A percentile compares a stretch with the other conserved stretches of the same genome.
These are phyloP conservation scores for Aspergillus affinis DNA, from an alignment of 495 filamentous ascomycete genomes.

Conservation along the genomic window DNA sequence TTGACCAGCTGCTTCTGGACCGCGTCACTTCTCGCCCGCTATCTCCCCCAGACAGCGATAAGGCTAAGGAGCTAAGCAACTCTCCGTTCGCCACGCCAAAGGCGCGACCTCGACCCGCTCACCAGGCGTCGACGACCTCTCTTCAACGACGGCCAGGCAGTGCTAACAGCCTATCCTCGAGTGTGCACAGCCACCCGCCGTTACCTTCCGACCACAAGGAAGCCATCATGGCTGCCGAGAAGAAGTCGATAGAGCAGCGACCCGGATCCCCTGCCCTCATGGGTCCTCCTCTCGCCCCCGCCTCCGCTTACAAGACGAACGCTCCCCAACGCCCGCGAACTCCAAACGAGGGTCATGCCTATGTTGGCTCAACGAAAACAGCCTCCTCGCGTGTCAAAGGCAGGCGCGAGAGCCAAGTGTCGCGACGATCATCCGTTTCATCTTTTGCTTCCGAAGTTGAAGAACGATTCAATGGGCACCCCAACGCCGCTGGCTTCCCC, in stretches of 20 bases:
- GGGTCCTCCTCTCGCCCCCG: slow-evolving; percentile 83
- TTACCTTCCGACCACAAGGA: slow-evolving; percentile 80
- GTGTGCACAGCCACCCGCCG: slow-evolving; percentile 59
- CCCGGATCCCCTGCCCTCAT: slow-evolving; percentile 56
- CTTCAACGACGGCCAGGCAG: slow-evolving; percentile 63
- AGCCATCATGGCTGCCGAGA: slow-evolving; percentile 75
- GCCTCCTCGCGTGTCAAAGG: slow-evolving; percentile 43
- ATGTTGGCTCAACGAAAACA: slow-evolving; percentile 56
- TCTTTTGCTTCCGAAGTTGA: slow-evolving; percentile 95
- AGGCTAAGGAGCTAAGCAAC: slow-evolving; percentile 30
- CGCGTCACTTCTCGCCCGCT: slow-evolving; percentile 33
- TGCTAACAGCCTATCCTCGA: slow-evolving; percentile 58
- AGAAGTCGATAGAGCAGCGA: slow-evolving; percentile 49
- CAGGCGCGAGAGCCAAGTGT: slow-evolving; percentile 55
- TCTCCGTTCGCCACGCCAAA: slow-evolving; percentile 43
- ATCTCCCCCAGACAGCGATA: slow-evolving; percentile 36
- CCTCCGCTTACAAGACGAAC: slow-evolving; percentile 67
- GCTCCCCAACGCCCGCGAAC: slow-evolving; percentile 64
- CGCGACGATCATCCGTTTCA: slow-evolving; percentile 81
- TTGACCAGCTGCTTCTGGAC: slow-evolving; percentile 64
- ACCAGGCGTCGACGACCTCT: slow-evolving; percentile 34
- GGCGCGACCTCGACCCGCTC: slow-evolving; percentile 36
- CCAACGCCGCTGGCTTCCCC: slow-evolving; percentile 55
- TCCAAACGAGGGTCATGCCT: slow-evolving; percentile 52
- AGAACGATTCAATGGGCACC: slow-evolving; percentile 75